Evolutionary conservation across 345 rosid genomes (phyloP).

Genomic region (Conringia planisiliqua): DNA sequence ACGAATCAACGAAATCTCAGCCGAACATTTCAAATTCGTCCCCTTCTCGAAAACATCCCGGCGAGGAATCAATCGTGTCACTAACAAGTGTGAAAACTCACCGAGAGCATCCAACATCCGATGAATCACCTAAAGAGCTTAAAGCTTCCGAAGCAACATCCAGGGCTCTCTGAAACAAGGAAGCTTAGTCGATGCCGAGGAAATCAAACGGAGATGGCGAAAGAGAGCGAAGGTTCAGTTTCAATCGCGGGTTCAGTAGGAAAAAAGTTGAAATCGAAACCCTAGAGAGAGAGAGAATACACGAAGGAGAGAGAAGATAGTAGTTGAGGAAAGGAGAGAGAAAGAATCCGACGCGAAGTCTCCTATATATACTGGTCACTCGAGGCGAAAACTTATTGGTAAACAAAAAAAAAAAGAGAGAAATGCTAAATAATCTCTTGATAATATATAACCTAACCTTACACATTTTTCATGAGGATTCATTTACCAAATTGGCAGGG

Average conservation of each 20-base stretch:
- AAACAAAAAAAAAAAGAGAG: neutral
- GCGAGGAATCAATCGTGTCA: neutral
- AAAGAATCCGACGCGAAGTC: slow-evolving; percentile 7
- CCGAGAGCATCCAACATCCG: slow-evolving; percentile 18
- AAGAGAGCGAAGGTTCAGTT: slow-evolving; percentile 1
- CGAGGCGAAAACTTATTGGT: slow-evolving; percentile 4
- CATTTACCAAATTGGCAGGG: neutral
- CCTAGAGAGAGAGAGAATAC: slow-evolving; percentile 30
- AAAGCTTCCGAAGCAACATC: slow-evolving; percentile 2
- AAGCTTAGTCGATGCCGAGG: slow-evolving; percentile 4
- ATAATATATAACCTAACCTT: neutral
- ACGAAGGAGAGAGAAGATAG: neutral
- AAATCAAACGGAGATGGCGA: slow-evolving; percentile 13
- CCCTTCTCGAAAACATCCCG: neutral
- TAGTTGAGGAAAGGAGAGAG: slow-evolving; percentile 14
- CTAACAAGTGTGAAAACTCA: slow-evolving; percentile 17
- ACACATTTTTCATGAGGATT: neutral
- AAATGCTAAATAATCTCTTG: slow-evolving; percentile 7
- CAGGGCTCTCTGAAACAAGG: neutral
- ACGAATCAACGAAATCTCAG: slow-evolving; percentile 21
- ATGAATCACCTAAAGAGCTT: neutral
- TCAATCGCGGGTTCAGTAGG: slow-evolving; percentile 22
- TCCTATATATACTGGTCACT: neutral
- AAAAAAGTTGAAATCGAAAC: slow-evolving; percentile 28
- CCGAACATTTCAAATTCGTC: slow-evolving; percentile 23